Conservation (phyloP, 2,329 filamentous ascomycete genomes). For the Ascosphaera pollenicola region DNA sequence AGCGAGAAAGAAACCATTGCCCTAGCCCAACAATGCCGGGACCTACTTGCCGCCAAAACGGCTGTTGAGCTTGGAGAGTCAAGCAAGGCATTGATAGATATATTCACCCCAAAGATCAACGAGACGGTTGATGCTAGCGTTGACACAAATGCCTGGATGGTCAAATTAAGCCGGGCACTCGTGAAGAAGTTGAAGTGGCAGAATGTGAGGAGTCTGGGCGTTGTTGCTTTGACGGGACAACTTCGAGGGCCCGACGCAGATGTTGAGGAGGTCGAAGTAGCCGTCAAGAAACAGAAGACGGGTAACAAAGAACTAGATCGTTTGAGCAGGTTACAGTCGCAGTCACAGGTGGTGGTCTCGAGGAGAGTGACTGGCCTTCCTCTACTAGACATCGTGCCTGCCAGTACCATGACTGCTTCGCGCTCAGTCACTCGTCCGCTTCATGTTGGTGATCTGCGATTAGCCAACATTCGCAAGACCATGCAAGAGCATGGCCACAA, state of each 20-base stretch:
- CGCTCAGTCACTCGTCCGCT: slow-evolving; percentile 65
- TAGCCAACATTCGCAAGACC: slow-evolving; percentile 67
- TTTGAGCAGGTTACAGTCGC: slow-evolving; percentile 2
- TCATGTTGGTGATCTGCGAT: slow-evolving; percentile 77
- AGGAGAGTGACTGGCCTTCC: slow-evolving; percentile 16
- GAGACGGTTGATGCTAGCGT: slow-evolving; percentile 69
- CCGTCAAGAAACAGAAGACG: slow-evolving; percentile 29
- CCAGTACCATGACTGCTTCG: slow-evolving; percentile 45
- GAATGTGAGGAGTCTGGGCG: slow-evolving; percentile 67
- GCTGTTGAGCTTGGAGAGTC: slow-evolving; percentile 5
- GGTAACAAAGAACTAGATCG: slow-evolving; percentile 5
- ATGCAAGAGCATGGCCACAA: slow-evolving; percentile 66
- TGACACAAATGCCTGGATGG: slow-evolving; percentile 92
- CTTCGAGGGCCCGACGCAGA: slow-evolving; percentile 28
- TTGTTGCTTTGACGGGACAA: slow-evolving; percentile 75
- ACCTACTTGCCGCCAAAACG: slow-evolving; percentile 30
- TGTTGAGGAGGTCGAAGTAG: slow-evolving; percentile 16
- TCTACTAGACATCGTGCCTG: slow-evolving; percentile 36
- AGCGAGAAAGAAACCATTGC: slow-evolving; percentile 53
- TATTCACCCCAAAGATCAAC: slow-evolving; percentile 65
- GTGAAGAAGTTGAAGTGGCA: slow-evolving; percentile 87
- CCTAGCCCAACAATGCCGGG: slow-evolving; percentile 60
- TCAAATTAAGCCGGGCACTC: slow-evolving; percentile 67
- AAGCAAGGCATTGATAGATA: slow-evolving; percentile 29
- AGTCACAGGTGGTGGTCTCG: slow-evolving; percentile 11